Percentiles rank a stretch among this genome's conserved stretches.
Conservation (phyloP, 192 early-diverging fungal species). For the Linnemannia zychae region DNA sequence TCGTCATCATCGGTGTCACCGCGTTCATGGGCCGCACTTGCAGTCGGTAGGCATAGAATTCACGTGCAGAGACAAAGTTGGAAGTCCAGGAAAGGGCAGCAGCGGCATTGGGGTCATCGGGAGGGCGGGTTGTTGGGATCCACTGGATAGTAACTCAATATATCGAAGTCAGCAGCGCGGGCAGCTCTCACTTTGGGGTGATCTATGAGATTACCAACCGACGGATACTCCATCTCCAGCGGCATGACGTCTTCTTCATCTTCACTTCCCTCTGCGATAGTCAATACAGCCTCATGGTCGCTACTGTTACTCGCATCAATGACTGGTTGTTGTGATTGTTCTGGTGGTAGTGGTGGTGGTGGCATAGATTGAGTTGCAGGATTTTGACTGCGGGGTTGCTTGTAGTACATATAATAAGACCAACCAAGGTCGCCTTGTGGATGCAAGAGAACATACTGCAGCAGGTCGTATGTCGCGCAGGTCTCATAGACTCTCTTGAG, state of each 20-base stretch:
- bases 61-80: not conserved
- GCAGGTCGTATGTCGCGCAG: not conserved
- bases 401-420: not conserved
- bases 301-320: too few species aligned
- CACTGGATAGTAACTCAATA: too few species aligned
- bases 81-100: not conserved
- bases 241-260: not conserved
- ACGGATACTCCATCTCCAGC: not conserved
- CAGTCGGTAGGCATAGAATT: constrained; percentile 25
- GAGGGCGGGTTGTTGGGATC: too few species aligned
- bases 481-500: constrained; percentile 14
- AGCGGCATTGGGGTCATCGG: not conserved
- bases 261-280: too few species aligned
- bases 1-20: too few species aligned
- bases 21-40: not conserved
- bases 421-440: constrained; percentile 14
- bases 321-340: too few species aligned
- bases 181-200: not conserved
- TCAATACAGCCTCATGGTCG: too few species aligned
- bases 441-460: constrained; percentile 23
- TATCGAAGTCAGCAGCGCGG: too few species aligned
- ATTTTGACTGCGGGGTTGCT: not conserved
- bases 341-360: not conserved
- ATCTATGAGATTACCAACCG: not conserved
- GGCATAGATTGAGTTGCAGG: not conserved